These are phyloP conservation scores for Basidioascus undulatus DNA, from an alignment of 768 basidiomycete species.

Conservation along the genomic window DNA sequence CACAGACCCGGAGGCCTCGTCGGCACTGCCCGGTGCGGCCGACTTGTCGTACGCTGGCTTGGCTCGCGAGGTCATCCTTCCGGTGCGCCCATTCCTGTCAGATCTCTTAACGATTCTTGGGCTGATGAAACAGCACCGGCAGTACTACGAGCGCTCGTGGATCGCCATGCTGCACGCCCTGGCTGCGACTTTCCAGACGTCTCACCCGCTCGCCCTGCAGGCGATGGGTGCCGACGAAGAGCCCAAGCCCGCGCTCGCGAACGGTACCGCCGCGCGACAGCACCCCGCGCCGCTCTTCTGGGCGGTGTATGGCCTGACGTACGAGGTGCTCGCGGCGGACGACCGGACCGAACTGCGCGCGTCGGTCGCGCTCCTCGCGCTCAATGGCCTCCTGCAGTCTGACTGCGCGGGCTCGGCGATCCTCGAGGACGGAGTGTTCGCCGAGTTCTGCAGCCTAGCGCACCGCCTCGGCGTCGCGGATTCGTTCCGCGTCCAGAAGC, in stretches of 20 bases:
- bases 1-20: conserved; percentile 45
- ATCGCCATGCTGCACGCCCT: conserved; percentile 61
- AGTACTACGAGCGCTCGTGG: conserved; percentile 81
- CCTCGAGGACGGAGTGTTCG: conserved; percentile 57
- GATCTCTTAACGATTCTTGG: background rate
- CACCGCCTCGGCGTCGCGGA: conserved; percentile 81
- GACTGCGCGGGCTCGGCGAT: conserved; percentile 62
- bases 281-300: conserved; percentile 68
- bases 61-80: conserved; percentile 70
- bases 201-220: conserved; percentile 40
- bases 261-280: conserved; percentile 16
- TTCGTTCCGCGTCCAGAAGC: conserved; percentile 38
- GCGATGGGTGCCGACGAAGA: conserved; percentile 40
- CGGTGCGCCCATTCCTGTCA: conserved; percentile 29
- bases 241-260: conserved; percentile 2
- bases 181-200: conserved; percentile 45
- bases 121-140: conserved; percentile 1
- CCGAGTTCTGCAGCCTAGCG: conserved; percentile 67
- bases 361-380: conserved; percentile 42
- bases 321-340: conserved; percentile 46
- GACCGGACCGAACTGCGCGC: conserved; percentile 13
- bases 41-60: conserved; percentile 65
- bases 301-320: conserved; percentile 77
- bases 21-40: conserved; percentile 38
- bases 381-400: conserved; percentile 54